phyloP scores from a whole-genome alignment of 768 basidiomycete genomes.

The Tulasnella sp. region DNA sequence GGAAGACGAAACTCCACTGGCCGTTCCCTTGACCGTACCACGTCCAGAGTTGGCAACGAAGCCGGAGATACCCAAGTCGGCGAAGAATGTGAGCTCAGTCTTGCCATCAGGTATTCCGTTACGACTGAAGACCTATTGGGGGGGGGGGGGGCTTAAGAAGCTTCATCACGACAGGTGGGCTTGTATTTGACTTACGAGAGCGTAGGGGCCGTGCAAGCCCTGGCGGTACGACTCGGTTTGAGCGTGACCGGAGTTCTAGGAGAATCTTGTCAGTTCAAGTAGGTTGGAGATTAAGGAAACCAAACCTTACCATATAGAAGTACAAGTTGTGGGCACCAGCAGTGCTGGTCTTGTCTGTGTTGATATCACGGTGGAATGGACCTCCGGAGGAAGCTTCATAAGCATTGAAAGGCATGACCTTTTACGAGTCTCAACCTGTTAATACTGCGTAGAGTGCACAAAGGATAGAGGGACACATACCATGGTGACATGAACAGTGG shows the following conservation, averaged over 20 bases:
- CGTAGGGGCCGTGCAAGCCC: constrained; percentile 42
- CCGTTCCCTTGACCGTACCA: constrained; percentile 40
- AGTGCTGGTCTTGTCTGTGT: constrained; percentile 39
- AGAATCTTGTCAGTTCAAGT: background rate
- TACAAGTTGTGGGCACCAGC: constrained; percentile 40
- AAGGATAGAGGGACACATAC: background rate
- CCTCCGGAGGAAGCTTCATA: constrained; percentile 45
- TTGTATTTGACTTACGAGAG: constrained; percentile 26
- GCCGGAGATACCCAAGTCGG: constrained; percentile 38
- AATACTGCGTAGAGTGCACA: no score
- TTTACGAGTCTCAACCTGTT: no score
- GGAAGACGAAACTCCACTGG: constrained; percentile 39
- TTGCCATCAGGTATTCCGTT: background rate
- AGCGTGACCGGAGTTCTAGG: constrained; percentile 42
- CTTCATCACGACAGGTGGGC: constrained; percentile 34
- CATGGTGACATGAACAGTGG: constrained; percentile 29
- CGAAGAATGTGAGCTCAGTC: constrained; percentile 32
- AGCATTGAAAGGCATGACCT: constrained; percentile 38
- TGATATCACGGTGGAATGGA: constrained; percentile 41
- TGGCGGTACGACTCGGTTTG: constrained; percentile 39
- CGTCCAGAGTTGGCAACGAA: constrained; percentile 40
- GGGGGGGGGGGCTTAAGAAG: constrained; percentile 24
- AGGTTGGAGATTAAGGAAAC: no score
- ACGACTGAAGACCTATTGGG: background rate
- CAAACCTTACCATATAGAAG: constrained; percentile 29